Evolutionary conservation across 179 eudicot genomes (phyloP).

Genomic region (Pouteria campechiana): DNA sequence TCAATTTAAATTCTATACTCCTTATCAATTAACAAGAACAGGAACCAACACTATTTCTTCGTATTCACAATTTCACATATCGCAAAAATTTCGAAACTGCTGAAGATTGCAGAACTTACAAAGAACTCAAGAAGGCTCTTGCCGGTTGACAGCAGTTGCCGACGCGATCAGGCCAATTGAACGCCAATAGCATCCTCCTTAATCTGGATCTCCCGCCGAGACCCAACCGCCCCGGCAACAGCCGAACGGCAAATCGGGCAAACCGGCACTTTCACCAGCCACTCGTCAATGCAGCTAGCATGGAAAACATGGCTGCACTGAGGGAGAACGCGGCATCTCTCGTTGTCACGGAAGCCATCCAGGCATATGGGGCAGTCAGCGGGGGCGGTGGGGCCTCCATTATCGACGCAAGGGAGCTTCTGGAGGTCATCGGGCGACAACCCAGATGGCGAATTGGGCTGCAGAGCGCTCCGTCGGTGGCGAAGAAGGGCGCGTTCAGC

Average conservation of each 20-base stretch:
- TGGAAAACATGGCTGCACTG: conserved; percentile 52
- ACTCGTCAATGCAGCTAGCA: conserved; percentile 45
- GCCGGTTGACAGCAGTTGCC: too few relatives aligned
- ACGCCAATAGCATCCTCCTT: too few relatives aligned
- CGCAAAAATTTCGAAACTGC: too few relatives aligned
- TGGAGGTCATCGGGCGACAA: conserved; percentile 16
- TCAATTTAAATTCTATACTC: too few relatives aligned
- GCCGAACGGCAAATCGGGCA: conserved; percentile 67
- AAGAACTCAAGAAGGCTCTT: too few relatives aligned
- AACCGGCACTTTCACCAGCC: conserved; percentile 41
- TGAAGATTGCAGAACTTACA: too few relatives aligned
- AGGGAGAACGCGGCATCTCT: conserved; percentile 35
- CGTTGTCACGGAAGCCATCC: conserved; percentile 38
- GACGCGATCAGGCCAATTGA: too few relatives aligned
- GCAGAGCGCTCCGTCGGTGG: conserved; percentile 22
- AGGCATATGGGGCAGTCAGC: conserved; percentile 55
- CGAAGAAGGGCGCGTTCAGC: conserved; percentile 38
- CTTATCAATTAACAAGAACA: too few relatives aligned
- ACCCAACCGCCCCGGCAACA: conserved; percentile 8
- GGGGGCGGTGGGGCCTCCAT: not conserved
- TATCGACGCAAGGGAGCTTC: conserved; percentile 1
- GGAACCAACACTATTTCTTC: too few relatives aligned
- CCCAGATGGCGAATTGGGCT: conserved; percentile 4
- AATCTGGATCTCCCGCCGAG: too few relatives aligned
- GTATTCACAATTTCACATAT: too few relatives aligned